These are phyloP conservation scores for Lyophyllum shimeji DNA, from an alignment of 768 basidiomycete genomes.

Conservation along the genomic window DNA sequence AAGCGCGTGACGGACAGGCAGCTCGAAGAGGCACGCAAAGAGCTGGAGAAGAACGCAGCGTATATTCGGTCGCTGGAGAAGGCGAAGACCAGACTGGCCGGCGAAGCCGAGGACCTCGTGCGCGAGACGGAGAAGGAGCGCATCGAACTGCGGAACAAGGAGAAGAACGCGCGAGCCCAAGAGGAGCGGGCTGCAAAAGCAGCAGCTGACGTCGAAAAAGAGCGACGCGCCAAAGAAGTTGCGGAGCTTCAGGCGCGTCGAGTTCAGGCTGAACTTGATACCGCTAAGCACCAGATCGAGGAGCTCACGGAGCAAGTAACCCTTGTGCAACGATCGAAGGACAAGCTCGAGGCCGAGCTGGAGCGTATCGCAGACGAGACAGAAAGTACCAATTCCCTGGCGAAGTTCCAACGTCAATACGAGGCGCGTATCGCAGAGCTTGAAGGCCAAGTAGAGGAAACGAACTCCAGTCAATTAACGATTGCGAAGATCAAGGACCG, in stretches of 20 bases:
- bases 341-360: slow-evolving; percentile 65
- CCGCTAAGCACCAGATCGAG: slow-evolving; percentile 51
- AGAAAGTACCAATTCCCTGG: slow-evolving; percentile 51
- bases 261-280: slow-evolving; percentile 60
- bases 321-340: slow-evolving; percentile 59
- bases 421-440: slow-evolving; percentile 61
- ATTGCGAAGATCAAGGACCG: slow-evolving; percentile 58
- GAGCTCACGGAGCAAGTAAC: slow-evolving; percentile 55
- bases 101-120: slow-evolving; percentile 81
- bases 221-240: slow-evolving; percentile 61
- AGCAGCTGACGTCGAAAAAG: slow-evolving; percentile 61
- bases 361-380: slow-evolving; percentile 63
- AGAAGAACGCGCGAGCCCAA: slow-evolving; percentile 61
- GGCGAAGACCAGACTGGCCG: slow-evolving; percentile 67
- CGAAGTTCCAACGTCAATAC: slow-evolving; percentile 63
- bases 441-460: slow-evolving; percentile 59
- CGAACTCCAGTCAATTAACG: slow-evolving; percentile 47
- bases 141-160: slow-evolving; percentile 62
- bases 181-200: slow-evolving; percentile 62
- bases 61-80: slow-evolving; percentile 89
- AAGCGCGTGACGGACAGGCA: slow-evolving; percentile 93
- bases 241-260: slow-evolving; percentile 63
- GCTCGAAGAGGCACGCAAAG: slow-evolving; percentile 75
- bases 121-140: slow-evolving; percentile 74
- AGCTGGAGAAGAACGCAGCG: slow-evolving; percentile 68